A percentile compares a stretch with the other conserved stretches of the same genome.
Conservation (phyloP, 495 filamentous ascomycete species). For the Recurvomyces mirabilis region DNA sequence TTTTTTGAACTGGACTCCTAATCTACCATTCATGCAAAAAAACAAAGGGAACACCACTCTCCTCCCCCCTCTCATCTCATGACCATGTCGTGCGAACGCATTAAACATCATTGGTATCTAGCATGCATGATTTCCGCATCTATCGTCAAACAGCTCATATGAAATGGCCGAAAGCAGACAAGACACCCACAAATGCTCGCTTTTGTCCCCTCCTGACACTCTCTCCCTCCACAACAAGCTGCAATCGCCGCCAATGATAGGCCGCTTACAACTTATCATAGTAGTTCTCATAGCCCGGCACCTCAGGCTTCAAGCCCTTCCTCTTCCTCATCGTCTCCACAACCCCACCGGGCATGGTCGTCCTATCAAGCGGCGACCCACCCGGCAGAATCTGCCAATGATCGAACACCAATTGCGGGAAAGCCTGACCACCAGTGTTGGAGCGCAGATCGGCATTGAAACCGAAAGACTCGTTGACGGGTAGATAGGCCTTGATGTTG, state of each 20-base stretch:
- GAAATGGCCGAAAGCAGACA: too few relatives aligned
- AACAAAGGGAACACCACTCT: too few relatives aligned
- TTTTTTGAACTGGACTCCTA: too few relatives aligned
- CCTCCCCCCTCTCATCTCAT: too few relatives aligned
- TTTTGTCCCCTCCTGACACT: not conserved
- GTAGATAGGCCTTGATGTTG: constrained; percentile 98
- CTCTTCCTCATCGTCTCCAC: constrained; percentile 89
- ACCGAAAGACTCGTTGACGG: constrained; percentile 99
- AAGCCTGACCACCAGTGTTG: constrained; percentile 89
- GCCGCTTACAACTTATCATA: constrained; percentile 23
- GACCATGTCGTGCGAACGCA: too few relatives aligned
- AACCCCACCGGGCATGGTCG: constrained; percentile 74
- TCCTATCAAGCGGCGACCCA: constrained; percentile 80
- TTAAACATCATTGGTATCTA: too few relatives aligned
- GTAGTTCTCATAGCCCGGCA: constrained; percentile 73
- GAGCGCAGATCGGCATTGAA: constrained; percentile 96
- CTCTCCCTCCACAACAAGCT: not conserved
- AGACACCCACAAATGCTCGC: constrained; percentile 8
- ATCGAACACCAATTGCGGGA: constrained; percentile 97
- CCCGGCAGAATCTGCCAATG: constrained; percentile 94
- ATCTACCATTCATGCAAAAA: too few relatives aligned
- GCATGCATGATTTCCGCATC: too few relatives aligned
- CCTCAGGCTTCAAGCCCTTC: constrained; percentile 96
- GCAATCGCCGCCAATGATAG: not conserved
- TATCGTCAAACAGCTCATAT: too few relatives aligned